Evolutionary conservation across 352 stramenopile species (phyloP).

Genomic region (Phytophthora hibernalis): DNA sequence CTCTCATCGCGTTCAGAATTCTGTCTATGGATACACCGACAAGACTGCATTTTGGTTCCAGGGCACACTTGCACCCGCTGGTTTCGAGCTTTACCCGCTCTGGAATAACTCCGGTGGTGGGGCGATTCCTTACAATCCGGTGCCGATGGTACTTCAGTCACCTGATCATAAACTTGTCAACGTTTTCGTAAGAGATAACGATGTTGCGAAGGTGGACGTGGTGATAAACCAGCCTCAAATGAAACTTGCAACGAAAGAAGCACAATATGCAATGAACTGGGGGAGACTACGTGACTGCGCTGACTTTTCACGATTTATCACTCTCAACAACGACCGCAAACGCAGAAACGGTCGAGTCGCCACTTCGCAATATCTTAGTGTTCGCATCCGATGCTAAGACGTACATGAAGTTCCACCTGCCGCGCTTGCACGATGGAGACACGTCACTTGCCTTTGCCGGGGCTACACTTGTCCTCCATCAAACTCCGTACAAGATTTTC

Average conservation of each 20-base stretch:
- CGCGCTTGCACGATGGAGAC: constrained; percentile 57
- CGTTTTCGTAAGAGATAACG: constrained; percentile 57
- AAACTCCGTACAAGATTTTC: constrained; percentile 78
- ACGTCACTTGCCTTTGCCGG: constrained; percentile 41
- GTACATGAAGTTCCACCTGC: constrained; percentile 79
- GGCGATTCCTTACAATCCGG: constrained; percentile 65
- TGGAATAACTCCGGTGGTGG: constrained; percentile 31
- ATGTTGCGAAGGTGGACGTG: constrained; percentile 53
- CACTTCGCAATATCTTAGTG: constrained; percentile 55
- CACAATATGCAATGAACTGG: constrained; percentile 51
- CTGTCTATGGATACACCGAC: constrained; percentile 52
- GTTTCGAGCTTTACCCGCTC: constrained; percentile 25
- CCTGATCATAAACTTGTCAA: constrained; percentile 59
- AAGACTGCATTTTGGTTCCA: constrained; percentile 69
- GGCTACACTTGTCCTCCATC: constrained; percentile 50
- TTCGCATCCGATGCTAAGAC: constrained; percentile 51
- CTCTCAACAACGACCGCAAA: constrained; percentile 25
- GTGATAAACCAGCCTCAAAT: constrained; percentile 46
- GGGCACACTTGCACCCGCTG: constrained; percentile 25
- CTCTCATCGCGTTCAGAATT: constrained; percentile 65
- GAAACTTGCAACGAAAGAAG: constrained; percentile 49
- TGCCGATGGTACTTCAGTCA: constrained; percentile 58
- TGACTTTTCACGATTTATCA: constrained; percentile 70
- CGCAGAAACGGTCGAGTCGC: constrained; percentile 8
- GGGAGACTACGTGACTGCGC: constrained; percentile 54